Conservation (phyloP, 805 yeast genomes). For the Wickerhamomyces bovis region DNA sequence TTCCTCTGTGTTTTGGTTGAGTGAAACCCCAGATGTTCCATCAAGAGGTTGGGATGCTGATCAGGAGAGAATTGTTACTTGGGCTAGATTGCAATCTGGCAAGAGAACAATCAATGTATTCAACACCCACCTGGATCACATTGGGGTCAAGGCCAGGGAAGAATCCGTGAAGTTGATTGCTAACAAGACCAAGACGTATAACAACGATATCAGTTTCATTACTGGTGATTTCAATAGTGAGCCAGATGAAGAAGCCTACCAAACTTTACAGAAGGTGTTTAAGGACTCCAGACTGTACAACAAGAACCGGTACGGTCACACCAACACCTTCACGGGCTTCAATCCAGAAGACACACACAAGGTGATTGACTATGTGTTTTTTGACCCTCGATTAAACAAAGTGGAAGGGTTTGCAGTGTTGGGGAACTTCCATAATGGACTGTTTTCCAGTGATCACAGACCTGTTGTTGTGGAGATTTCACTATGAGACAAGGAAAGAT, state of each 20-base stretch:
- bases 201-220: conserved; percentile 37
- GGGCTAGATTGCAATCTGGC: conserved; percentile 25
- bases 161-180: conserved; percentile 40
- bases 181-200: conserved; percentile 28
- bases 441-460: conserved; percentile 38
- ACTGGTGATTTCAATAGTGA: conserved; percentile 54
- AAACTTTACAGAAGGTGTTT: conserved; percentile 30
- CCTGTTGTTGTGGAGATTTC: conserved; percentile 33
- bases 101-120: conserved; percentile 26
- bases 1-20: conserved; percentile 45
- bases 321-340: conserved; percentile 46
- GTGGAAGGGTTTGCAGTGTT: conserved; percentile 31
- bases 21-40: conserved; percentile 49
- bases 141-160: conserved; percentile 38
- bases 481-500: no score
- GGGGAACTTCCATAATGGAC: conserved; percentile 29
- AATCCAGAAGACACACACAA: conserved; percentile 26
- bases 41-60: conserved; percentile 48
- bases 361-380: conserved; percentile 26
- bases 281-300: conserved; percentile 32
- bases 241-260: conserved; percentile 36
- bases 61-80: conserved; percentile 32
- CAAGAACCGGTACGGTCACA: conserved; percentile 34
- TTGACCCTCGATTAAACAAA: conserved; percentile 11
- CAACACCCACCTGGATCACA: conserved; percentile 48